Percentiles rank a stretch among this genome's conserved stretches.
Evolutionary conservation across 495 filamentous ascomycete genomes (phyloP).

Genomic region (Diplogelasinospora grovesii): DNA sequence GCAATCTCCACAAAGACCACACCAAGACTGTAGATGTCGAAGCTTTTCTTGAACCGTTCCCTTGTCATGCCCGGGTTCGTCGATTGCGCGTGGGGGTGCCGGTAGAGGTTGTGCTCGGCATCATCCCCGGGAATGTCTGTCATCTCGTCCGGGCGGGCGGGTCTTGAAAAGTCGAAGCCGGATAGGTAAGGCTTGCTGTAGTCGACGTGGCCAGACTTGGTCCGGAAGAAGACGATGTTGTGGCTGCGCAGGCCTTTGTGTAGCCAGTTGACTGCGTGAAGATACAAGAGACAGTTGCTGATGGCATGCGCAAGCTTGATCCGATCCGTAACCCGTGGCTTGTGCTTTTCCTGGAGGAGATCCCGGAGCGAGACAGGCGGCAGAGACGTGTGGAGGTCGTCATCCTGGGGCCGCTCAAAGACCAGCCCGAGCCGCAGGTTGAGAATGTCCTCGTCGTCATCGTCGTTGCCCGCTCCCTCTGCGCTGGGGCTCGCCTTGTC

Average conservation of each 20-base stretch:
- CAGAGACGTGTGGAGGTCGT: constrained; percentile 19
- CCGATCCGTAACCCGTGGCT: constrained; percentile 28
- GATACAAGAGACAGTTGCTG: constrained; percentile 32
- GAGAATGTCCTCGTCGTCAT: constrained; percentile 26
- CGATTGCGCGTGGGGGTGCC: constrained; percentile 41
- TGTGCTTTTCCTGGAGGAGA: constrained; percentile 16
- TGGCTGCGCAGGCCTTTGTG: constrained; percentile 54
- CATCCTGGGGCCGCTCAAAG: constrained; percentile 28
- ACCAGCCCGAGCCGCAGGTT: constrained; percentile 31
- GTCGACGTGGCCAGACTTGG: constrained; percentile 18
- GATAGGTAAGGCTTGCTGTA: constrained; percentile 38
- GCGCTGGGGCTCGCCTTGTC: constrained; percentile 23
- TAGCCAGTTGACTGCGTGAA: constrained; percentile 55
- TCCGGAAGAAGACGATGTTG: constrained; percentile 49
- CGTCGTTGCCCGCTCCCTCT: constrained; percentile 7
- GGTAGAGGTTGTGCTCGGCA: constrained; percentile 40
- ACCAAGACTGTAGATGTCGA: constrained; percentile 53
- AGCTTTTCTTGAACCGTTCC: constrained; percentile 40
- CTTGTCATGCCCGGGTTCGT: constrained; percentile 22
- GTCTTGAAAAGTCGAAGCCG: constrained; percentile 51
- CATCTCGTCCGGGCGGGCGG: constrained; percentile 41
- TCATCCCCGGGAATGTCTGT: constrained; percentile 43
- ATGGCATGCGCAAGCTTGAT: constrained; percentile 33
- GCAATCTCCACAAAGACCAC: constrained; percentile 48
- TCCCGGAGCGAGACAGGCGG: constrained; percentile 31